Conservation (phyloP, 106 monocot species). For the Narthecium ossifragum region DNA sequence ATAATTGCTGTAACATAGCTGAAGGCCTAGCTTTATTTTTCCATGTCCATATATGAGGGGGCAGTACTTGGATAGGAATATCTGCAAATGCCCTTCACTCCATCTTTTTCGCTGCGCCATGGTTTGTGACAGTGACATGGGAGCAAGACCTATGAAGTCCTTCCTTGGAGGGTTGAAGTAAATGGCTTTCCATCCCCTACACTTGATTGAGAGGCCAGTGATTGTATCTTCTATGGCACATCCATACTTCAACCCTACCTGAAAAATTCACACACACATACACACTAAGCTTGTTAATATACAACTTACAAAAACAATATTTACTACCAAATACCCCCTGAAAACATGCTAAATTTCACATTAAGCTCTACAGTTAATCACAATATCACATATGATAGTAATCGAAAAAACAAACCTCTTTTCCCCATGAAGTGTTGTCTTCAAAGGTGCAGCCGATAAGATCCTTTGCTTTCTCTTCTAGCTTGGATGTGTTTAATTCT, state of each 20-base stretch:
- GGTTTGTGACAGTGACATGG: constrained; percentile 34
- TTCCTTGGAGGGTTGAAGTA: constrained; percentile 35
- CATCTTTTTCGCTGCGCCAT: constrained; percentile 62
- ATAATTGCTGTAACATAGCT: constrained; percentile 46
- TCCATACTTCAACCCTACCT: constrained; percentile 67
- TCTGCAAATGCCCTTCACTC: constrained; percentile 53
- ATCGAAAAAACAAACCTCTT: constrained; percentile 17
- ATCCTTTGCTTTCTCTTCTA: constrained; percentile 34
- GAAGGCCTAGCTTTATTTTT: constrained; percentile 35
- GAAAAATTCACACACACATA: too few species aligned
- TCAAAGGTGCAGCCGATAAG: constrained; percentile 41
- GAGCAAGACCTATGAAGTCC: constrained; percentile 57
- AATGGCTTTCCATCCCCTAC: constrained; percentile 55
- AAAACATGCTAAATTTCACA: not conserved
- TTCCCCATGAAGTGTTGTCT: constrained; percentile 51
- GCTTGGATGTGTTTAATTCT: not conserved
- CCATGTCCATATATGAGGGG: constrained; percentile 39
- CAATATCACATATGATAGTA: not conserved
- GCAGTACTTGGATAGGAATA: constrained; percentile 54
- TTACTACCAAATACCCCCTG: not conserved
- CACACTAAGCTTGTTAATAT: too few species aligned
- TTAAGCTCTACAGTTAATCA: too few species aligned
- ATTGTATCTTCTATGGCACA: constrained; percentile 58
- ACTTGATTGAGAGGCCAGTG: constrained; percentile 53
- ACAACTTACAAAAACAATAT: not conserved